Evolutionary conservation across 257 asterid species (phyloP).

Genomic region (Petrea volubilis): DNA sequence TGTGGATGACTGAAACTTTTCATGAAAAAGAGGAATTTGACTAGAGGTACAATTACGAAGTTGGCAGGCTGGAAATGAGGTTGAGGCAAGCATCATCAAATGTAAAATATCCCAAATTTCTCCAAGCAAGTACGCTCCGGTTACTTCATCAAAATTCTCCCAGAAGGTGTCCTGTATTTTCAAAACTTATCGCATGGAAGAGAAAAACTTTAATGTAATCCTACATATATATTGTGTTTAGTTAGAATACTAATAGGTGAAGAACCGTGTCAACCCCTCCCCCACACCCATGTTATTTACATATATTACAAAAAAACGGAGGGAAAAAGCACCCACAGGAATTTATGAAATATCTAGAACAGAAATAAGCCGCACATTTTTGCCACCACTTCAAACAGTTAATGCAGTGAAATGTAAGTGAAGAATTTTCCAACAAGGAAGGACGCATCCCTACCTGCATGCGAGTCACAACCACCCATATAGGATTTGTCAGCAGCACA

Average conservation of each 20-base stretch:
- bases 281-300: background rate
- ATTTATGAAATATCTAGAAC: background rate
- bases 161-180: background rate
- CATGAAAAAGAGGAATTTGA: background rate
- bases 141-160: background rate
- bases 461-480: conserved; percentile 97
- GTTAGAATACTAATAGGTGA: background rate
- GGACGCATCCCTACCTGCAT: conserved; percentile 70
- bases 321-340: background rate
- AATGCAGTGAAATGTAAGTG: conserved; percentile 1
- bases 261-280: background rate
- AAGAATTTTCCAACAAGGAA: conserved; percentile 10
- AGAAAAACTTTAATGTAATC: background rate
- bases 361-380: background rate
- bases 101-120: background rate
- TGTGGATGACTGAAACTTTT: background rate
- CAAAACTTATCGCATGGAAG: background rate
- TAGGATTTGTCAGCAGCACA: conserved; percentile 95
- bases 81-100: background rate
- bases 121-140: background rate
- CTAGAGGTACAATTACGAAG: background rate
- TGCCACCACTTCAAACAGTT: conserved; percentile 4
- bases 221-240: background rate
- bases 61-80: background rate
- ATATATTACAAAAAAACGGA: background rate